A percentile compares a stretch with the other conserved stretches of the same genome.
phyloP scores from a whole-genome alignment of 345 rosid genomes.

The Ricinus communis region DNA sequence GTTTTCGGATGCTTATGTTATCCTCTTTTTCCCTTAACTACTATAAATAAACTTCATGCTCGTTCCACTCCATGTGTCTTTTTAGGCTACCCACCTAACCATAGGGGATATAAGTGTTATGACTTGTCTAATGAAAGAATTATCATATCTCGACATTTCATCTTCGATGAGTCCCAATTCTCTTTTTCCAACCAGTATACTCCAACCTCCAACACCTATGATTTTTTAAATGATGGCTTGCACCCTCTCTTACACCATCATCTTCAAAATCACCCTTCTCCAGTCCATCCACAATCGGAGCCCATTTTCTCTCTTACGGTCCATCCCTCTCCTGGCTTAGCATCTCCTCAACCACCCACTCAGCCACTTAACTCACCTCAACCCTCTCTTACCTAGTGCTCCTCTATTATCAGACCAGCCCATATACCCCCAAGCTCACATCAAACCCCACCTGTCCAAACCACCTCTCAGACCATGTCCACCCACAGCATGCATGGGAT shows the following conservation, averaged over 20 bases:
- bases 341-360: not conserved
- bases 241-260: no score
- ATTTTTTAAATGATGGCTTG: not conserved
- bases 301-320: not conserved
- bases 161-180: not conserved
- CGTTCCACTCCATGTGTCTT: no score
- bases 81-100: no score
- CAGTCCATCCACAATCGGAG: not conserved
- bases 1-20: slow-evolving; percentile 1
- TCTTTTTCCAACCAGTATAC: not conserved
- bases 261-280: not conserved
- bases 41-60: no score
- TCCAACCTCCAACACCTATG: not conserved
- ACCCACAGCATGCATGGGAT: no score
- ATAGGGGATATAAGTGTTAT: no score
- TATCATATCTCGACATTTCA: not conserved
- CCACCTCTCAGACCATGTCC: not conserved
- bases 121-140: not conserved
- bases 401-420: no score
- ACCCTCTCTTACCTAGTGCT: no score
- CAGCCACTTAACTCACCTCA: not conserved
- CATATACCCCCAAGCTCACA: no score
- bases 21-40: not conserved
- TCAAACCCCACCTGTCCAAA: not conserved
- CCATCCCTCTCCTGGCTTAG: not conserved